Evolutionary conservation across 2,329 filamentous ascomycete genomes (phyloP), one percentile per base, ranked within the genome.

Genomic region (Botrytis tulipae): DNA sequence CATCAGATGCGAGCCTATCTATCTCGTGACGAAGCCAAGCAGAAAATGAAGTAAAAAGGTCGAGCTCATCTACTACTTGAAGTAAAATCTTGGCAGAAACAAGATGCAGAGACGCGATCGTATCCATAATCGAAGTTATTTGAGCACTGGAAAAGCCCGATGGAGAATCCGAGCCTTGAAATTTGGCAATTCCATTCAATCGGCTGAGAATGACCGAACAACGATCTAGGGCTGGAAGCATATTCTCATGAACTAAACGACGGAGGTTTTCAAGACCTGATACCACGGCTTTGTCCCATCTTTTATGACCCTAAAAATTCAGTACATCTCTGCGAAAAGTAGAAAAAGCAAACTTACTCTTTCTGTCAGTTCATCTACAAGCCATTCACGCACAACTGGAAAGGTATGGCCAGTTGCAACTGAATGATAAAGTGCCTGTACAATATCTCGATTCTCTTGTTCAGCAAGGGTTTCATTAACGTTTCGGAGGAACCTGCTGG

Each of bases 251-350:
- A 0, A 94, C 86, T 20, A 98, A 86, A 70, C 89, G 88, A 68
- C 94, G 89, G 16, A 98, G 86, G 71, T 90, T 91, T 74, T 93
- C 90, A 32, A 98, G 91, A 1, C 94, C 93, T 6, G 90, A 89
- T 2, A 89, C 87, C 3, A 97, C 92, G 9, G 93, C 91, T 79
- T 95, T 97, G 76, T 98, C 95, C 96, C 96, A 99, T 67, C 96
- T 87, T 82, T 97, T 98, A 78, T 97, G 93, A 0, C 94, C 94
- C 92, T 96, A 29, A 1, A 32, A 44, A 73, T 76, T 79, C 66
- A 78, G 73, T 44, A 42, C 72, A 67, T 63, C 67, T 61, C 59
- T 68, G 16, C 35, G 32, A 61, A 54, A 37, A 32, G 48, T 35
- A 62, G 18, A 62, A 63, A 40, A 35, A 20, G 25, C 51, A 40